Evolutionary conservation across 805 yeast genomes (phyloP).

Genomic region (Cephaloascus fragrans): DNA sequence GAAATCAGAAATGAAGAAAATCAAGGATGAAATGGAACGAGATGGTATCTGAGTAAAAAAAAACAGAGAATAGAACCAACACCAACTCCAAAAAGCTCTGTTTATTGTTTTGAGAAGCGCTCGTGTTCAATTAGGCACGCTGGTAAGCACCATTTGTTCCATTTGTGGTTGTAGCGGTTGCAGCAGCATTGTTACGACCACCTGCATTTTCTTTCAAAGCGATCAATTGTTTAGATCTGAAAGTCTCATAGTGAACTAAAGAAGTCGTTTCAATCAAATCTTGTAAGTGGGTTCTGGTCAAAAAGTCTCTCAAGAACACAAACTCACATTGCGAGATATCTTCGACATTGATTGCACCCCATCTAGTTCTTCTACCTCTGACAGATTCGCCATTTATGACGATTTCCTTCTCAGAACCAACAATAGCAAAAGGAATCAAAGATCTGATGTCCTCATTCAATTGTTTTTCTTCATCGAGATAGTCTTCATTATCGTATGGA

Average conservation of each 20-base stretch:
- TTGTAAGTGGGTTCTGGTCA: constrained; percentile 91
- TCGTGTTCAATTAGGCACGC: not conserved
- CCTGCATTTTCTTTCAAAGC: constrained; percentile 89
- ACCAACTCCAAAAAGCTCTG: no score
- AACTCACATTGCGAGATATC: constrained; percentile 95
- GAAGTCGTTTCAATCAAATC: constrained; percentile 93
- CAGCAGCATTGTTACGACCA: constrained; percentile 15
- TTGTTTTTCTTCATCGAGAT: constrained; percentile 63
- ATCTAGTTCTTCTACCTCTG: constrained; percentile 85
- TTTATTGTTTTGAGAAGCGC: no score
- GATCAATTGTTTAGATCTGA: constrained; percentile 87
- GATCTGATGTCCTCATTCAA: constrained; percentile 63
- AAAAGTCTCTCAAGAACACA: constrained; percentile 85
- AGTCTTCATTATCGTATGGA: constrained; percentile 69
- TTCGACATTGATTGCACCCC: constrained; percentile 92
- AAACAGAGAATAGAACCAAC: no score
- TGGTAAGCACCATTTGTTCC: not conserved
- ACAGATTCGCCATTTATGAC: constrained; percentile 69
- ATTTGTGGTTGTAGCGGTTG: not conserved
- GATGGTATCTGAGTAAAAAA: no score
- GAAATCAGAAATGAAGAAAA: no score
- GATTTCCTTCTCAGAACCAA: constrained; percentile 79
- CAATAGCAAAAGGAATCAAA: constrained; percentile 86
- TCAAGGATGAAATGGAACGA: no score
- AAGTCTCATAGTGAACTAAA: constrained; percentile 79